Conservation (phyloP, 768 basidiomycete genomes). For the Lactarius hengduanensis region DNA sequence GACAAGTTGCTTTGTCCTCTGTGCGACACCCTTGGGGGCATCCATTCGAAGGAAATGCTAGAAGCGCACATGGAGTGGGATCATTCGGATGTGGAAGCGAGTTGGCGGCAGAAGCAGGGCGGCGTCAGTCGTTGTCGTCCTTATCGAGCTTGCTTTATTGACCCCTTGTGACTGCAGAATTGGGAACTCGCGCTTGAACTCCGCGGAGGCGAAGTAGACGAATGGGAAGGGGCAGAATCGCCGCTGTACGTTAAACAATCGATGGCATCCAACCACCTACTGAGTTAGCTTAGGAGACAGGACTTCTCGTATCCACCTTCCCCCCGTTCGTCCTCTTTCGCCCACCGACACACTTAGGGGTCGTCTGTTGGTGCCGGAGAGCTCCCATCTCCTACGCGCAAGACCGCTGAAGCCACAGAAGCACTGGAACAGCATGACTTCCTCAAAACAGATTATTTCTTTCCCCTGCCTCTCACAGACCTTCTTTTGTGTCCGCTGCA, state of each 20-base stretch:
- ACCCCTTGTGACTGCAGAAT: constrained; percentile 1
- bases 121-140: constrained; percentile 26
- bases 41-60: constrained; percentile 45
- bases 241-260: constrained; percentile 8
- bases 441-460: constrained; percentile 7
- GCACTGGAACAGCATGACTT: not conserved
- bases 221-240: constrained; percentile 5
- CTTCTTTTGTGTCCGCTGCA: constrained; percentile 8
- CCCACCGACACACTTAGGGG: not conserved
- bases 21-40: constrained; percentile 47
- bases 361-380: not conserved
- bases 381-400: not conserved
- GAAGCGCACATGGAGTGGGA: constrained; percentile 49
- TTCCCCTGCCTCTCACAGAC: not conserved
- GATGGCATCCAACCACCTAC: not conserved
- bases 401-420: not conserved
- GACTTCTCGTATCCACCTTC: not conserved
- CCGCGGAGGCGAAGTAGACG: constrained; percentile 8
- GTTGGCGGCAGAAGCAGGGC: constrained; percentile 38
- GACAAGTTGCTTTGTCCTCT: constrained; percentile 51
- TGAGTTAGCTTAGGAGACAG: not conserved
- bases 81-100: constrained; percentile 42
- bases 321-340: constrained; percentile 6
- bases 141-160: constrained; percentile 1
- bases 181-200: constrained; percentile 20